Evolutionary conservation across 1,139 yeast species (phyloP), one percentile per base, ranked within the genome.

Genomic region (Tardiomyces depauwii): DNA sequence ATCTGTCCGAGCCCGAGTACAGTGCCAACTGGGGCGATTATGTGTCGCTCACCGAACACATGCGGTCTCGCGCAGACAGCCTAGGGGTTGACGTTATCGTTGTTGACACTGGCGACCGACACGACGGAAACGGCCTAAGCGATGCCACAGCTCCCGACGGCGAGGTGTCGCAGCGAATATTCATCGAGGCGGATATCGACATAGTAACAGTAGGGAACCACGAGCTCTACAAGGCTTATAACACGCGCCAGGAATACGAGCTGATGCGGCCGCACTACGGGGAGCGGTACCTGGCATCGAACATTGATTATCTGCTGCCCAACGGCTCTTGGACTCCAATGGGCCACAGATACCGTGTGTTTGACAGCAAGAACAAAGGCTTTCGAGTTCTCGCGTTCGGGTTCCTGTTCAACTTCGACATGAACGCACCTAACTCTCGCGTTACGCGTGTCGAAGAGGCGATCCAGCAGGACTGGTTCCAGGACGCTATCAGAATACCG

Each of bases 11-110:
- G 62, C 72, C 74, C 27, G 77, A 75, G 49, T 91, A 82, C 61
- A 74, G 81, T 42, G 94, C 86, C 9, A 85, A 87, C 60, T 91
- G 96, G 96, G 98, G 97, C 10, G 95, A 91, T 58, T 86, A 84
- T 53, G 61, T 84, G 2, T 80, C 93, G 0, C 88, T 91, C 57
- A 66, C 78, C 1, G 55, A 63, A 13, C 77, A 76, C 46, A 62
- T 86, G 60, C 65, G 68, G 40, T 42, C 44, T 3, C 46, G 42
- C 18, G 78, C 87, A 0, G 70, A 68, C 32, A 57, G 57, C 0
- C 55, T 65, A 2, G 72, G 73, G 1, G 76, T 71, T 33, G 97
- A 91, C 58, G 60, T 91, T 28, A 55, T 91, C 7, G 56, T 88
- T 1, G 74, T 91, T 1, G 98, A 91, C 60, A 78, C 93, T 1